Evolutionary conservation across 1,139 yeast species (phyloP).

Genomic region (Sugiyamaella sp.): DNA sequence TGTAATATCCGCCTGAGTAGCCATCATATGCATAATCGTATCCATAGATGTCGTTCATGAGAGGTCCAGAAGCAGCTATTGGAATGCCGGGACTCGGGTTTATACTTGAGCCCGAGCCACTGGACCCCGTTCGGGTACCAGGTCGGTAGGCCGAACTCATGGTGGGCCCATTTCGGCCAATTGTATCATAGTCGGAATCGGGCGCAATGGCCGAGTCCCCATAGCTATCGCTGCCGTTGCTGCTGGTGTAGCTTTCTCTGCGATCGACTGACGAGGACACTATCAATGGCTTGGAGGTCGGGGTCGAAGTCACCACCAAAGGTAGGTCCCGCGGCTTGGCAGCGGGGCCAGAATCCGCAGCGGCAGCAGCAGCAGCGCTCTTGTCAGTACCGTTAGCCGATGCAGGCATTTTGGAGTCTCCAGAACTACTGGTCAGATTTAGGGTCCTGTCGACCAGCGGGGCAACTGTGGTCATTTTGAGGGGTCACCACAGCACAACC

Average conservation of each 20-base stretch:
- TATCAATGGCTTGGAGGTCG: constrained; percentile 9
- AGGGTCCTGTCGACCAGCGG: constrained; percentile 2
- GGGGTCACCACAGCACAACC: neutral
- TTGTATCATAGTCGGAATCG: neutral
- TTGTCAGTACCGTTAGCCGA: neutral
- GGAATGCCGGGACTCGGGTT: neutral
- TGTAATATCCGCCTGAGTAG: constrained; percentile 11
- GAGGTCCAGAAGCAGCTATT: neutral
- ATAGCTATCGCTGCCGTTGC: neutral
- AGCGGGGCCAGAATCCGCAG: neutral
- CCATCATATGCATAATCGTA: constrained; percentile 16
- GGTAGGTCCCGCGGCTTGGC: constrained; percentile 12
- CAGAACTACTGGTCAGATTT: neutral
- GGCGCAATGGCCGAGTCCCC: neutral
- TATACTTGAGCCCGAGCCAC: neutral
- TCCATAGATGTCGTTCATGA: constrained; percentile 10
- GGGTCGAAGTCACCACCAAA: constrained; percentile 5
- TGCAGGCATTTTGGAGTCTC: neutral
- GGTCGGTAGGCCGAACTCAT: neutral
- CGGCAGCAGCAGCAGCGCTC: neutral
- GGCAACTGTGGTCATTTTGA: constrained; percentile 13
- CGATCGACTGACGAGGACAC: constrained; percentile 17
- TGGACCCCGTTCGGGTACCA: neutral
- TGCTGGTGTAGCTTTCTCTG: constrained; percentile 4
- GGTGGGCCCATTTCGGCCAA: neutral